Base-by-base conservation (phyloP, 176 grass and related monocot species). In the Chrysopogon serrulatus region DNA sequence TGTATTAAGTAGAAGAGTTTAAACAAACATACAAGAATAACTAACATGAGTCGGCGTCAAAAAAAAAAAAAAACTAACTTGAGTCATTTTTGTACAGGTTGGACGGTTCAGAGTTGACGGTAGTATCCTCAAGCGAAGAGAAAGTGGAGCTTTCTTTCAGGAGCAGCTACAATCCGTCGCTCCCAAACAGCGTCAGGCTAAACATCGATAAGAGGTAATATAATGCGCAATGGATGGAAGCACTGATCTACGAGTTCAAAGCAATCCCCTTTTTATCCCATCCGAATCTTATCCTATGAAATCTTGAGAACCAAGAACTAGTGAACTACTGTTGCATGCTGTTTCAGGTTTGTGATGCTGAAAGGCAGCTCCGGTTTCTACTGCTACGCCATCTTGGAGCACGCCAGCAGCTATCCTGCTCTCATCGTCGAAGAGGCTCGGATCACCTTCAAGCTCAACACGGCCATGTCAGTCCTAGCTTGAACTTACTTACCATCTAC, bases 91-190 rank as follows among this genome's bases (percentile, higher is more conserved):
- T 30, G 21, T 49, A 35, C 84, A 96, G 94, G 81, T 75, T 97
- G 81, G 72, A 87, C 1, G 24, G 81, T 35, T 61, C 82, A 64
- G 64, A 91, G 19, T 91, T 93, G 78, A 73, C 24, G 7, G 87
- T 83, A 13, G 77, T 91, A 21, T 49, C 85, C 4, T 61, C 83
- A 15, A 90, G 31, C 28, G 68, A 83, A 57, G 73, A 90, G 13
- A 84, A 93, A 4, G 89, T 91, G 48, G 94, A 97, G 73, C 81
- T 97, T 65, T 97, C 94, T 21, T 97, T 97, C 82, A 80, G 17
- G 40, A 97, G 88, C 47, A 65, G 60, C 6, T 93, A 92, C 57
- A 39, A 89, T 89, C 36, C 87, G 5, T 91, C 91, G 4, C 11
- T 17, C 10, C 59, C 24, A 24, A 65, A 86, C 18, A 70, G 64